Base-by-base conservation (phyloP, 2,329 filamentous ascomycete genomes). In the Plectosphaerella plurivora region DNA sequence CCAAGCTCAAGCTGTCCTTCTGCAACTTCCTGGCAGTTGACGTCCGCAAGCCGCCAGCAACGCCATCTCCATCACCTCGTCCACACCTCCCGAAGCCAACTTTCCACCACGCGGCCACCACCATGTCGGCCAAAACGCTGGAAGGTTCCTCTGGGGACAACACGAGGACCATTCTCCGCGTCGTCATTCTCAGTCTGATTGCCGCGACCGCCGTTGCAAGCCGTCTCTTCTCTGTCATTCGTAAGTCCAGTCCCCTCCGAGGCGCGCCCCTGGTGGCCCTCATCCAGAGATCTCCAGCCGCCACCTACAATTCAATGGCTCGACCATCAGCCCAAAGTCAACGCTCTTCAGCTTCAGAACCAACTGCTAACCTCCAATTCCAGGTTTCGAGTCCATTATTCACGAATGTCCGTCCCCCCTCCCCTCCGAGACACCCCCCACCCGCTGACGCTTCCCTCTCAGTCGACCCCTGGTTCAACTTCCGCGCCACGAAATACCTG, bases 391-490 rank as follows among this genome's bases (percentile, higher is more conserved):
- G 76, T 96, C 91, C 76, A 99, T 99, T 67, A 99, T 99, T 67
- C 94, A 99, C 81, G 94, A 99, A 81, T 99, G 94, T 97, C 70
- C 73, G 91, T 87, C 58, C 22, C 51, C 48, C 41, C 50, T 55
- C 55, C 50, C 52, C 42, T 22, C 28, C 28, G 28, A 33, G 28
- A 33, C 28, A 4, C 28, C 28, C 28, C 28, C 48, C 24, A 47
- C 44, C 49, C 63, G 57, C 65, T 67, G 60, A 68, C 60, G 24
- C 20, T 59, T 33, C 28, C 42, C 49, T 65, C 22, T 45, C 68
- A 99, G 93, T 99, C 75, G 94, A 99, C 74, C 94, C 94, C 36
- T 99, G 94, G 94, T 99, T 99, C 78, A 99, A 99, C 75, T 99
- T 99, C 75, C 83, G 94, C 72, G 94, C 94, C 60, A 97, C 94